Percentiles rank a stretch among this genome's conserved stretches.
phyloP scores from a whole-genome alignment of 2,329 filamentous ascomycete species.

The Diaporthe citriasiana region DNA sequence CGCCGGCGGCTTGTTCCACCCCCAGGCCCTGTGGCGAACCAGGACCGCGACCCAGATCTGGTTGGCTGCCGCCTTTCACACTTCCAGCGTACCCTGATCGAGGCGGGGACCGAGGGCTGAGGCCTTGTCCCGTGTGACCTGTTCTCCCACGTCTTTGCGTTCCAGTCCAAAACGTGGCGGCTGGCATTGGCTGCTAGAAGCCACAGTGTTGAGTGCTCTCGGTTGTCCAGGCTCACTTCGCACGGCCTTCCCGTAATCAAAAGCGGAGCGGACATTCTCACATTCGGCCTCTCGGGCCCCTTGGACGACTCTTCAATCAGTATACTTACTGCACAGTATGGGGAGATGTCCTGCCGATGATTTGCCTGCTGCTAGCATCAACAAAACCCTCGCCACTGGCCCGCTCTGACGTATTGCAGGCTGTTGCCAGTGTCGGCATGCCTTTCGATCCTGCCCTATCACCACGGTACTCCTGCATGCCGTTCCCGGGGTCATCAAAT shows the following conservation, averaged over 20 bases:
- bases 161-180: constrained; percentile 41
- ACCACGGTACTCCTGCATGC: constrained; percentile 19
- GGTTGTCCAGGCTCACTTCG: constrained; percentile 5
- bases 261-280: constrained; percentile 16
- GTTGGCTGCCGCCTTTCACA: constrained; percentile 34
- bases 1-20: constrained; percentile 31
- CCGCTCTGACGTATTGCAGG: constrained; percentile 36
- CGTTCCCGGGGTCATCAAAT: constrained; percentile 26
- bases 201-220: constrained; percentile 28
- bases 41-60: neutral
- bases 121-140: constrained; percentile 35
- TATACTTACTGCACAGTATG: neutral
- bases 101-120: constrained; percentile 20
- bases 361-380: constrained; percentile 19
- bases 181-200: constrained; percentile 22
- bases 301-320: constrained; percentile 11
- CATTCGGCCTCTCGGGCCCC: constrained; percentile 26
- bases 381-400: constrained; percentile 34
- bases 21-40: constrained; percentile 39
- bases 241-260: constrained; percentile 32
- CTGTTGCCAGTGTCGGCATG: constrained; percentile 23
- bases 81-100: constrained; percentile 15
- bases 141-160: constrained; percentile 29
- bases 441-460: constrained; percentile 13
- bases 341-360: neutral